Conservation (phyloP, 495 filamentous ascomycete genomes). For the Recurvomyces mirabilis region DNA sequence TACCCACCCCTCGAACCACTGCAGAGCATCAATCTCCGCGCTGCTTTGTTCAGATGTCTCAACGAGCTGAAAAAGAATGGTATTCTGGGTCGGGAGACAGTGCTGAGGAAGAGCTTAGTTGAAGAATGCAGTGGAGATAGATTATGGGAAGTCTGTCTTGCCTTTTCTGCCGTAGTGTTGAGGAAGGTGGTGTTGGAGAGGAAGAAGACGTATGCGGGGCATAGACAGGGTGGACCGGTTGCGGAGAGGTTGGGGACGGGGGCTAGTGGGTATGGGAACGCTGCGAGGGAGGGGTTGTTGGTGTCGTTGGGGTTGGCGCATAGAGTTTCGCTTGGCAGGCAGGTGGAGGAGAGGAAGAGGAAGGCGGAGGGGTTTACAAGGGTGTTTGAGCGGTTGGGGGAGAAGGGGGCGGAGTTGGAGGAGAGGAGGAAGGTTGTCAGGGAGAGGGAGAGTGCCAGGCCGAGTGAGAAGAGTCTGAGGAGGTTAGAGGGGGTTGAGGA, state of each 20-base stretch:
- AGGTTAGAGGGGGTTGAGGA: conserved; percentile 36
- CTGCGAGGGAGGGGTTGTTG: conserved; percentile 50
- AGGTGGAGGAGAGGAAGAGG: conserved; percentile 45
- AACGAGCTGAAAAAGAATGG: conserved; percentile 80
- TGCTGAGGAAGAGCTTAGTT: conserved; percentile 78
- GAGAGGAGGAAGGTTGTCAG: conserved; percentile 21
- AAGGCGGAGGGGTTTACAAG: conserved; percentile 40
- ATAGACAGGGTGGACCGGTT: conserved; percentile 25
- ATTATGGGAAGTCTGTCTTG: conserved; percentile 60
- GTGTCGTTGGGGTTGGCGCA: conserved; percentile 62
- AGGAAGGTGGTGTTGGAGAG: conserved; percentile 49
- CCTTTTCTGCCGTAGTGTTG: conserved; percentile 69
- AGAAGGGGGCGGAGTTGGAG: conserved; percentile 39
- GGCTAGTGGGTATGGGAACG: conserved; percentile 47
- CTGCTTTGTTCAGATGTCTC: conserved; percentile 66
- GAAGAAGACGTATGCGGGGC: conserved; percentile 20
- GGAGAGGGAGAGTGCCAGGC: conserved; percentile 30
- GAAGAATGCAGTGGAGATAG: conserved; percentile 57
- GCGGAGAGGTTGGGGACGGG: conserved; percentile 52
- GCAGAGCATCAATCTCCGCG: conserved; percentile 78
- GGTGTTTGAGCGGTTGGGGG: conserved; percentile 48
- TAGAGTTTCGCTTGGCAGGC: conserved; percentile 46
- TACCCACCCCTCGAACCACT: conserved; percentile 78
- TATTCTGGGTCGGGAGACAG: conserved; percentile 60
- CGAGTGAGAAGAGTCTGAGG: conserved; percentile 27